phyloP scores from a whole-genome alignment of 768 basidiomycete genomes.

The Tricholoma saponaceum region DNA sequence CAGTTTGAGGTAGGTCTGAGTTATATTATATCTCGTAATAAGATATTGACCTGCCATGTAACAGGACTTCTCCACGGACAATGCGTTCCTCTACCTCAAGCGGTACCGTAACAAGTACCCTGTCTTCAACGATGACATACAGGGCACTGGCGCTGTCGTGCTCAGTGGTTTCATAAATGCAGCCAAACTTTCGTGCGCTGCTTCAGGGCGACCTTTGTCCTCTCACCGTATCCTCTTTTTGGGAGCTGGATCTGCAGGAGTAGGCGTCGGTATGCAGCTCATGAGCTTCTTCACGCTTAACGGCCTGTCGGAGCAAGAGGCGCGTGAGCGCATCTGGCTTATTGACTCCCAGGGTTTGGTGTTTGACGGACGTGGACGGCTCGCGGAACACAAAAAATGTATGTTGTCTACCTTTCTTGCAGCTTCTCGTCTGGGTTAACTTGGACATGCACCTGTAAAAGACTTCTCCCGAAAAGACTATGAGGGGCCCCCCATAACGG shows the following conservation, averaged over 20 bases:
- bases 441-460: slow-evolving; percentile 22
- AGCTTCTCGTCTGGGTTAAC: neutral
- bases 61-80: slow-evolving; percentile 88
- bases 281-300: slow-evolving; percentile 85
- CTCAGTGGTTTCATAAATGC: slow-evolving; percentile 89
- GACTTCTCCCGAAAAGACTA: slow-evolving; percentile 85
- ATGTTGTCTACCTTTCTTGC: slow-evolving; percentile 15
- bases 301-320: slow-evolving; percentile 74
- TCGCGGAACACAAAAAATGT: slow-evolving; percentile 87
- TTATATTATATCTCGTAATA: neutral
- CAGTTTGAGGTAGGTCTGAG: slow-evolving; percentile 66
- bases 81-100: slow-evolving; percentile 84
- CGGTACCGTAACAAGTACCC: slow-evolving; percentile 72
- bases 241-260: slow-evolving; percentile 88
- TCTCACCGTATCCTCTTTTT: slow-evolving; percentile 89
- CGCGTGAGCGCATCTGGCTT: slow-evolving; percentile 72
- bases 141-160: slow-evolving; percentile 88
- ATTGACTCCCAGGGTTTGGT: slow-evolving; percentile 87
- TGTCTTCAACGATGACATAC: slow-evolving; percentile 89
- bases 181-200: slow-evolving; percentile 67
- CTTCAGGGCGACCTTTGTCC: slow-evolving; percentile 61
- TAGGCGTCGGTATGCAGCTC: slow-evolving; percentile 87
- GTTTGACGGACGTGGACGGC: slow-evolving; percentile 63
- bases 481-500: slow-evolving; percentile 65
- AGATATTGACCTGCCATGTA: neutral